Evolutionary conservation across 495 filamentous ascomycete species (phyloP), one percentile per base, ranked within the genome.

Genomic region (Amorphotheca resinae): DNA sequence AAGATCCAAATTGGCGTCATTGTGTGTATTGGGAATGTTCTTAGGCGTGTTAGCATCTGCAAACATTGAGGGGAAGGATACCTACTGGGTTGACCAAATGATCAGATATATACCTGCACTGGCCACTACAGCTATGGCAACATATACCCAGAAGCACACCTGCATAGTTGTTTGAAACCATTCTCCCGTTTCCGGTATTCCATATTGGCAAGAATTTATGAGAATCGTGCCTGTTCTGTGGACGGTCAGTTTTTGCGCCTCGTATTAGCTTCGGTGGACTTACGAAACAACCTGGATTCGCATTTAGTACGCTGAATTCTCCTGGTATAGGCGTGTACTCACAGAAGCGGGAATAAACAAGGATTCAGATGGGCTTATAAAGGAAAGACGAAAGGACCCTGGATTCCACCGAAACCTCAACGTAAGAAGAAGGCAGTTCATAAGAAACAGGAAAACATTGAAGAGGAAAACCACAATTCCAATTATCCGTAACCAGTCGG

Each of bases 1-100:
- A 93, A 93, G 25, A 93, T 87, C 86, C 85, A 93, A 35, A 89
- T 76, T 0, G 86, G 86, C 0, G 86, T 93, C 86, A 93, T 93
- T 25, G 79, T 76, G 15, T 78, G 76, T 25, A 93, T 84, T 1
- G 85, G 87, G 52, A 88, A 89, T 17, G 79, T 74, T 49, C 62
- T 63, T 23, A 20, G 11, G 31, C 4, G 42, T 7, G 26, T 51
- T 23, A 44, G 42, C 32, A 8, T 16, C 16, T 35, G 36, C 11
- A 25, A 23, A 18, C 2, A 9, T 20, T 11, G 31, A 33, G 32
- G 25, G 11, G 26, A 4, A 0, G 22, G 16, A 32, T 20, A 54
- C 65, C 50, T 49, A 67, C 68, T 69, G 65, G 1, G 69, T 73
- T 6, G 69, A 73, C 69, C 69, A 87, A 55, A 89, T 59, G 6